Conservation (phyloP, 257 asterid species). For the Capsicum baccatum region DNA sequence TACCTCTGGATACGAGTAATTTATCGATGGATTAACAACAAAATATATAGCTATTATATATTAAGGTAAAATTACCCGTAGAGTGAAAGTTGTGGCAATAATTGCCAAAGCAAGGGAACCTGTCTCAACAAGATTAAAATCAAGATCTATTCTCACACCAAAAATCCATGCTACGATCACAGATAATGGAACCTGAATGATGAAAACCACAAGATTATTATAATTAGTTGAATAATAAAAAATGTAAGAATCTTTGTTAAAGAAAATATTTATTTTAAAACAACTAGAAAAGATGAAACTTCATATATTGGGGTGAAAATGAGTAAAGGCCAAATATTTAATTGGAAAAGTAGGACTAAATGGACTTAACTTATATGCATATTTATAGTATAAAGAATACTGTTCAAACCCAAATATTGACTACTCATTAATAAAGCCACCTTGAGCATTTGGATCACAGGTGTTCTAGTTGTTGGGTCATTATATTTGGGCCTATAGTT, state of each 20-base stretch:
- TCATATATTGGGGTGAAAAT: neutral
- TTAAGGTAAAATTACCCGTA: constrained; percentile 52
- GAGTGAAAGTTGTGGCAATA: constrained; percentile 66
- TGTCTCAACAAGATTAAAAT: constrained; percentile 65
- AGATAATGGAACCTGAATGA: constrained; percentile 63
- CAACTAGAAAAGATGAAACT: neutral
- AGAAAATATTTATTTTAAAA: neutral
- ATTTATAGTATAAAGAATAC: too few species aligned
- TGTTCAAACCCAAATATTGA: too few species aligned
- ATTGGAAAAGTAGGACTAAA: neutral
- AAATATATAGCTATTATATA: neutral
- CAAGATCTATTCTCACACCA: constrained; percentile 73
- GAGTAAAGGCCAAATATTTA: neutral
- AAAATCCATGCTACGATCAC: constrained; percentile 71
- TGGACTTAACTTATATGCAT: neutral
- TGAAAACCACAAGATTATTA: neutral
- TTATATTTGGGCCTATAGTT: too few species aligned
- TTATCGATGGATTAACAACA: too few species aligned
- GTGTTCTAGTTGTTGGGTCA: too few species aligned
- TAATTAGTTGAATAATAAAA: neutral
- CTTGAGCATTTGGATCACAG: too few species aligned
- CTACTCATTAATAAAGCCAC: too few species aligned
- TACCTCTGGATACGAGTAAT: too few species aligned
- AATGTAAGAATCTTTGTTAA: neutral
- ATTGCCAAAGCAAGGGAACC: constrained; percentile 69